A percentile compares a stretch with the other conserved stretches of the same genome.
Evolutionary conservation across 306 rosid genomes (phyloP).

Genomic region (Glycine tomentella): DNA sequence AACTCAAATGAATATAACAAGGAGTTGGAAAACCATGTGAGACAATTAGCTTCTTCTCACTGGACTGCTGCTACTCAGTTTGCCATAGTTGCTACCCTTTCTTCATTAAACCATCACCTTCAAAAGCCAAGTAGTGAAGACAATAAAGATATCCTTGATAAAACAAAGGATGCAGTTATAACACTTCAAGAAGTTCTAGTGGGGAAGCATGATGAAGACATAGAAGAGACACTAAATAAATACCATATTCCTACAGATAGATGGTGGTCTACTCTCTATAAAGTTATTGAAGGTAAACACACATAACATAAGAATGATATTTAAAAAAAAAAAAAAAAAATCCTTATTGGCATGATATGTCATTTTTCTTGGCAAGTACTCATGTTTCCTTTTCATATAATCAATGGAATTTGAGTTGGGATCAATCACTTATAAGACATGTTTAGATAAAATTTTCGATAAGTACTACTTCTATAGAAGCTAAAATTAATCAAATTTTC

Average conservation of each 20-base stretch:
- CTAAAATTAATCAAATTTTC: background rate
- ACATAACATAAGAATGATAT: background rate
- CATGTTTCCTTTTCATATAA: background rate
- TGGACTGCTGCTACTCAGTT: constrained; percentile 67
- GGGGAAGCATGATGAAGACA: constrained; percentile 67
- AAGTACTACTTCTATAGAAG: background rate
- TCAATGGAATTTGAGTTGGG: background rate
- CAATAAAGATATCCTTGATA: constrained; percentile 51
- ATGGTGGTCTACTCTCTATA: constrained; percentile 79
- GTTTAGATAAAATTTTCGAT: background rate
- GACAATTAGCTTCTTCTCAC: constrained; percentile 52
- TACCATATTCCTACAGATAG: constrained; percentile 56
- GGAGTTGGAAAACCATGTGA: constrained; percentile 43
- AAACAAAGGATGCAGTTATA: constrained; percentile 72
- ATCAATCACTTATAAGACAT: background rate
- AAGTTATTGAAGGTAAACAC: constrained; percentile 65
- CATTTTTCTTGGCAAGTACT: constrained; percentile 2
- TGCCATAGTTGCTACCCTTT: constrained; percentile 62
- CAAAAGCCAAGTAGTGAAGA: constrained; percentile 52
- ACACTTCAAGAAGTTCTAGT: constrained; percentile 74
- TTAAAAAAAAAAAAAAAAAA: background rate
- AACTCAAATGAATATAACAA: constrained; percentile 38
- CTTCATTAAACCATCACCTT: constrained; percentile 64
- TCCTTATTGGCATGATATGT: no score
- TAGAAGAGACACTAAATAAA: constrained; percentile 53